Conservation (phyloP, 164 flowering plant genomes). For the Pachysandra terminalis region DNA sequence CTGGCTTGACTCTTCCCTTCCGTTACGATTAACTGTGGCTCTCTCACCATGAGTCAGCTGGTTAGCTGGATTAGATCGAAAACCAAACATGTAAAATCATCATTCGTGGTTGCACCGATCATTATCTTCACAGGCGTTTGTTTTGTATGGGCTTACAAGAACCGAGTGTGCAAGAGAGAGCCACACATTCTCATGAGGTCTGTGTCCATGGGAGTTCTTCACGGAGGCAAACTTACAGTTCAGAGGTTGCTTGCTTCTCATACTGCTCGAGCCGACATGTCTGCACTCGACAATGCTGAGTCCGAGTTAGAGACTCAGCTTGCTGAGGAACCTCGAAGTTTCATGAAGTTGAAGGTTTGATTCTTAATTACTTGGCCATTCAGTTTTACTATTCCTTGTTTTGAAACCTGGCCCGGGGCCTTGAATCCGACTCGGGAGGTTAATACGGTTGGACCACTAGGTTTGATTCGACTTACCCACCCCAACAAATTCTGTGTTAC, state of each 20-base stretch:
- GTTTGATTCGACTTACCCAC: too few species aligned
- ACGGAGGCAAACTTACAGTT: constrained; percentile 30
- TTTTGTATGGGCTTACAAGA: constrained; percentile 2
- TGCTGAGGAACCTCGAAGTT: constrained; percentile 9
- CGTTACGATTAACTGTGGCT: too few species aligned
- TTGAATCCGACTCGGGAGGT: too few species aligned
- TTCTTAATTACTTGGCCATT: too few species aligned
- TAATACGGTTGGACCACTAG: too few species aligned
- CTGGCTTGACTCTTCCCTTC: too few species aligned
- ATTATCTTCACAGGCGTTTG: constrained; percentile 12
- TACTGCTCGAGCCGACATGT: constrained; percentile 3
- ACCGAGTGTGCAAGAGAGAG: background rate
- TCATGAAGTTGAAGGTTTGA: constrained; percentile 27
- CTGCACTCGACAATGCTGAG: constrained; percentile 3
- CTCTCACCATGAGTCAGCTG: too few species aligned
- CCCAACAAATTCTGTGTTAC: too few species aligned
- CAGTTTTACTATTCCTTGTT: too few species aligned
- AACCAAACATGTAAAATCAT: too few species aligned
- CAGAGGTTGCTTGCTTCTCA: constrained; percentile 29
- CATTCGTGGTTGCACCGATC: constrained; percentile 3
- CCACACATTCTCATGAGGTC: constrained; percentile 15
- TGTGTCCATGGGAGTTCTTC: constrained; percentile 24
- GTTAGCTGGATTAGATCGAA: too few species aligned
- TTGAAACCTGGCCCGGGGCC: too few species aligned
- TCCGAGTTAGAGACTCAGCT: constrained; percentile 4